Percentiles rank a stretch among this genome's conserved stretches.
These are phyloP conservation scores for Corchorus olitorius DNA, from an alignment of 345 rosid genomes.

Conservation along the genomic window DNA sequence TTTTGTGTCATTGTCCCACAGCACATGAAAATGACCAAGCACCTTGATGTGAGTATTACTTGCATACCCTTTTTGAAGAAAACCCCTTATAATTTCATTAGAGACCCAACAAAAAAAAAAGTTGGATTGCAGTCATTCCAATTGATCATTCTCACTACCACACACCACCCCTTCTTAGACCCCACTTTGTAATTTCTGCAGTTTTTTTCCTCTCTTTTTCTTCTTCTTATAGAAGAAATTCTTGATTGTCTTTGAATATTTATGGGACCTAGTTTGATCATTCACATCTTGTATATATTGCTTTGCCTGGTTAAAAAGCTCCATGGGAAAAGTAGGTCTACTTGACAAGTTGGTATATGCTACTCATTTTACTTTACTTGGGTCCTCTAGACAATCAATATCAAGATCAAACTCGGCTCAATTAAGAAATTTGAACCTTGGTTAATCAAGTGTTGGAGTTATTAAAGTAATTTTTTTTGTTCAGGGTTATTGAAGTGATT, in stretches of 20 bases:
- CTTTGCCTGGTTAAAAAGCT: not conserved
- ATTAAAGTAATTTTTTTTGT: too few species aligned
- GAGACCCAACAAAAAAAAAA: not conserved
- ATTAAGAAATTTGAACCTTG: not conserved
- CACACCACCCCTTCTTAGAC: not conserved
- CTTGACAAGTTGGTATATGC: not conserved
- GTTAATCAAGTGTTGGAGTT: too few species aligned
- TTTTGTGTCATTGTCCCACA: constrained; percentile 19
- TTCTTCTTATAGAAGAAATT: not conserved
- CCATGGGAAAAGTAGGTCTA: not conserved
- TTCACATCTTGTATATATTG: not conserved
- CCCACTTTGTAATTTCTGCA: not conserved
- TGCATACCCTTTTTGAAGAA: constrained; percentile 13
- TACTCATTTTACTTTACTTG: not conserved
- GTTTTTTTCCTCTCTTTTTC: not conserved
- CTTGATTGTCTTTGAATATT: not conserved
- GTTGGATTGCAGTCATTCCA: not conserved
- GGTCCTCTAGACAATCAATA: not conserved
- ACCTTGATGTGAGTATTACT: constrained; percentile 9
- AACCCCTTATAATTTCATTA: not conserved
- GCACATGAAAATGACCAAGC: constrained; percentile 19
- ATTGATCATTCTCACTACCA: not conserved
- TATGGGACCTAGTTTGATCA: not conserved
- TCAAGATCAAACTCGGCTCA: not conserved
- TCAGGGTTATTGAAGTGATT: too few species aligned